These are phyloP conservation scores for Ensete glaucum DNA, from an alignment of 176 grass and related monocot species.

Conservation along the genomic window DNA sequence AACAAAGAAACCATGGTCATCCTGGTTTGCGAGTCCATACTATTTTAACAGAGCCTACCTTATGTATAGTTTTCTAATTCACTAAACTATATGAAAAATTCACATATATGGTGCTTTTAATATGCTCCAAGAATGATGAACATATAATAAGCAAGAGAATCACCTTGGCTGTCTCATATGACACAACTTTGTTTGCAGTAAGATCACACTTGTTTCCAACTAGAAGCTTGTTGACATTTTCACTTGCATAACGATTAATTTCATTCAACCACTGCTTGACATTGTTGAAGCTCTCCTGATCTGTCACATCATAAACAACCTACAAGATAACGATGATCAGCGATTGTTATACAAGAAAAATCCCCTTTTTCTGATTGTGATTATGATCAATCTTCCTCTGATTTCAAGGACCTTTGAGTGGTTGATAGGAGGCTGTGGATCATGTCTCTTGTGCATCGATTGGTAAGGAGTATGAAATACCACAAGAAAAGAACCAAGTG, in stretches of 20 bases:
- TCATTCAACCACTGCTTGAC: conserved; percentile 83
- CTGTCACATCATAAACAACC: conserved; percentile 82
- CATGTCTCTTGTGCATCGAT: neutral
- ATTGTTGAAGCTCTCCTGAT: conserved; percentile 88
- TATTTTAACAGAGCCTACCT: too few species aligned
- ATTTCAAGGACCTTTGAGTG: neutral
- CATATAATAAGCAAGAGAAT: conserved; percentile 1
- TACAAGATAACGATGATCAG: conserved; percentile 10
- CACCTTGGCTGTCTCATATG: conserved; percentile 69
- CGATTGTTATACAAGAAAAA: neutral
- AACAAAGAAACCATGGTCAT: neutral
- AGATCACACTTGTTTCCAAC: conserved; percentile 75
- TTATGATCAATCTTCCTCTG: neutral
- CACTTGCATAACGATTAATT: conserved; percentile 76
- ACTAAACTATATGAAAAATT: neutral
- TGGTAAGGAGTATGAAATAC: neutral
- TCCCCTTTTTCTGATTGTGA: neutral
- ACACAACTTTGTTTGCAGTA: conserved; percentile 59
- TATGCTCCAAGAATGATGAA: neutral
- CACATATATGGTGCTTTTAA: neutral
- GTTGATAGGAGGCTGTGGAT: neutral
- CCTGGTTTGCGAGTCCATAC: neutral
- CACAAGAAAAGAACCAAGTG: neutral
- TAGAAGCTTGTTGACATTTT: conserved; percentile 82
- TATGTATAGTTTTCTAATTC: too few species aligned